Evolutionary conservation across 2,329 filamentous ascomycete genomes (phyloP).

Genomic region (Teratosphaeria pseudoeucalypti): DNA sequence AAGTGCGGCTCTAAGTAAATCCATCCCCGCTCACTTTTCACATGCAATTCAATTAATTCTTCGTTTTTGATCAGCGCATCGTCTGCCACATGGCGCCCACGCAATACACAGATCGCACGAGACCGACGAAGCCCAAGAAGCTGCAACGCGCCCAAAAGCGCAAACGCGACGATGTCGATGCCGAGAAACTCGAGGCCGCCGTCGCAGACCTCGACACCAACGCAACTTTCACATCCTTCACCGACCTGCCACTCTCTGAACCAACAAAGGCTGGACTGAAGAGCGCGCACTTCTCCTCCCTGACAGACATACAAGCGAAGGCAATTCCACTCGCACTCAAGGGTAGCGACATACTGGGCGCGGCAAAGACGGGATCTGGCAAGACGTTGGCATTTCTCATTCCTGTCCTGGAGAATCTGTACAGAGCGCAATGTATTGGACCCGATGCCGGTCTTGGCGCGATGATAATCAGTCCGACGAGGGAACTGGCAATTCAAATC

Average conservation of each 20-base stretch:
- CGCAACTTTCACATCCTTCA: conserved; percentile 54
- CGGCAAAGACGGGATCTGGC: conserved; percentile 89
- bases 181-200: conserved; percentile 35
- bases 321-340: conserved; percentile 84
- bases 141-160: conserved; percentile 31
- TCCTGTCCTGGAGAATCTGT: conserved; percentile 85
- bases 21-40: background rate
- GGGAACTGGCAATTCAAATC: conserved; percentile 92
- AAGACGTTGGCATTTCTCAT: conserved; percentile 91
- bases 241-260: conserved; percentile 74
- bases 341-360: conserved; percentile 78
- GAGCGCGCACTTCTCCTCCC: conserved; percentile 73
- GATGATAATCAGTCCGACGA: conserved; percentile 84
- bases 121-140: conserved; percentile 47
- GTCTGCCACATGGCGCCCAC: background rate
- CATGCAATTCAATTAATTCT: conserved; percentile 1
- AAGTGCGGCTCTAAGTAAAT: background rate
- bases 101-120: conserved; percentile 33
- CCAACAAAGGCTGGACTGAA: conserved; percentile 71
- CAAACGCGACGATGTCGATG: conserved; percentile 43
- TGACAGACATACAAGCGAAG: conserved; percentile 85
- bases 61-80: background rate
- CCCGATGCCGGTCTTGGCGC: conserved; percentile 78
- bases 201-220: conserved; percentile 47
- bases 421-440: conserved; percentile 80